Evolutionary conservation across 2,329 filamentous ascomycete species (phyloP), one percentile per base, ranked within the genome.

Genomic region (Beauveria sp.): DNA sequence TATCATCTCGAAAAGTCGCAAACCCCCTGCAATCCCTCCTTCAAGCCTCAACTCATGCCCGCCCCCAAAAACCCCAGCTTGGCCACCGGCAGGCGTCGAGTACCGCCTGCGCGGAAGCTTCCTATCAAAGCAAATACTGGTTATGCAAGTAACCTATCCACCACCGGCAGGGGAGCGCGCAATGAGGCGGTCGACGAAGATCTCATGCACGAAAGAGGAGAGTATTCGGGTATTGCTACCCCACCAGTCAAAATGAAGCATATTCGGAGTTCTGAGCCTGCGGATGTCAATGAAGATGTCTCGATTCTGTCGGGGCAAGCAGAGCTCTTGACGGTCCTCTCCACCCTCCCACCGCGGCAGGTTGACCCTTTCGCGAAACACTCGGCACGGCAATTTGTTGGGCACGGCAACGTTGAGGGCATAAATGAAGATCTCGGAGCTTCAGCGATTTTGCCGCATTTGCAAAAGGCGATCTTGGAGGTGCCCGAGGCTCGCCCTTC

Each of bases 1-100:
- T 86, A 86, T 67, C 83, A 86, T 64, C 70, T 80, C 16, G 79
- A 79, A 40, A 85, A 84, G 66, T 81, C 83, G 1, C 75, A 75
- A 63, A 80, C 80, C 3, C 24, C 75, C 16, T 86, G 83, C 67
- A 86, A 86, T 65, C 78, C 82, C 2, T 70, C 68, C 22, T 73
- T 67, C 22, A 73, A 72, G 43, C 64, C 50, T 9, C 28, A 48
- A 16, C 42, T 53, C 20, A 46, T 53, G 42, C 26, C 58, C 12
- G 9, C 67, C 64, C 16, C 67, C 65, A 28, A 64, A 63, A 48
- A 67, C 64, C 34, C 60, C 60, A 16, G 8, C 16, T 14, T 52
- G 53, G 42, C 55, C 43, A 10, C 59, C 46, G 18, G 46, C 62
- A 20, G 31, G 26, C 46, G 7, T 16, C 42, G 57, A 28, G 24